phyloP scores from a whole-genome alignment of 129 eudicot genomes.

The sunflower (Helianthus annuus) region DNA sequence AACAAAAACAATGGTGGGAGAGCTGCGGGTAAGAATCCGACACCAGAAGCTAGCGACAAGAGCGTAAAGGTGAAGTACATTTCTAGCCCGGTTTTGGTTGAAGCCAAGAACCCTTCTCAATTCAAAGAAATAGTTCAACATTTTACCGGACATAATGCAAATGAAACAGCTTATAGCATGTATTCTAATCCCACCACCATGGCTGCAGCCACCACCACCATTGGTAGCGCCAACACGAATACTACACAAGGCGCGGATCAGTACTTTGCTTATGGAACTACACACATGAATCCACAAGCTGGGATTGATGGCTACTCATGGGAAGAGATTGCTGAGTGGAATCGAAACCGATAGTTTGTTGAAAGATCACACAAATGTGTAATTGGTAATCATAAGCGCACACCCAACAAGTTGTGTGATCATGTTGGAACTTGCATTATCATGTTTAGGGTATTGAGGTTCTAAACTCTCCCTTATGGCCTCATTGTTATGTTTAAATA shows the following conservation, averaged over 20 bases:
- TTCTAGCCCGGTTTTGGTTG: constrained; percentile 51
- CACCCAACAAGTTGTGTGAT: background rate
- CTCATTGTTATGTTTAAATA: constrained; percentile 7
- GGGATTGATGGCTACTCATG: constrained; percentile 24
- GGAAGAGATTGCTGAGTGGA: constrained; percentile 30
- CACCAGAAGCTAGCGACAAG: constrained; percentile 16
- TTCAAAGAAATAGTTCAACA: constrained; percentile 53
- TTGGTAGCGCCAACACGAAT: background rate
- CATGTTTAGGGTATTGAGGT: constrained; percentile 12
- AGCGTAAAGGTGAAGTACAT: constrained; percentile 53
- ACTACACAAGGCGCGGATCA: background rate
- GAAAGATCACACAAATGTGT: background rate
- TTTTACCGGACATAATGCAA: constrained; percentile 42
- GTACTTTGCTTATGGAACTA: background rate
- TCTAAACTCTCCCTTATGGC: background rate
- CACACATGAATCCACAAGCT: constrained; percentile 7
- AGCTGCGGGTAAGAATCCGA: constrained; percentile 21
- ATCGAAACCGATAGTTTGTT: constrained; percentile 8
- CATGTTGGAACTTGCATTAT: background rate
- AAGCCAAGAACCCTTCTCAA: constrained; percentile 49
- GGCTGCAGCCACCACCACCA: constrained; percentile 1
- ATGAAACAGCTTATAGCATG: background rate
- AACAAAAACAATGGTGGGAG: constrained; percentile 7
- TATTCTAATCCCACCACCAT: constrained; percentile 12
- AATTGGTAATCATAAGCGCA: background rate